A percentile compares a stretch with the other conserved stretches of the same genome.
phyloP scores from a whole-genome alignment of 495 filamentous ascomycete species.

The Poronia punctata region DNA sequence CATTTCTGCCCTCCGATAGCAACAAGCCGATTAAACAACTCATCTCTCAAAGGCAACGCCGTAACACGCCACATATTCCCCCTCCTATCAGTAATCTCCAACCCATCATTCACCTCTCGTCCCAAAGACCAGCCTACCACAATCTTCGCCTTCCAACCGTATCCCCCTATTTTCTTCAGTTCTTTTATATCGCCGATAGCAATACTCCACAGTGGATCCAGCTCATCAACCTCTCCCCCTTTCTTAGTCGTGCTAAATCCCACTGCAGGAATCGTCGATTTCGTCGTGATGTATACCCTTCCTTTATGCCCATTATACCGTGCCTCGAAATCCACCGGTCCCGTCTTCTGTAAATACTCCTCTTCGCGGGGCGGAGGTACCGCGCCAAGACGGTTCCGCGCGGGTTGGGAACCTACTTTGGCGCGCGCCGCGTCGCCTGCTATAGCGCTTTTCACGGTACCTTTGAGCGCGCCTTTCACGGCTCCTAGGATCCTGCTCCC shows the following conservation, averaged over 20 bases:
- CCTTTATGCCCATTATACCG: slow-evolving; percentile 68
- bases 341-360: slow-evolving; percentile 41
- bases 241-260: slow-evolving; percentile 43
- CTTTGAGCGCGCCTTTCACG: slow-evolving; percentile 59
- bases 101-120: slow-evolving; percentile 69
- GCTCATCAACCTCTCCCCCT: slow-evolving; percentile 47
- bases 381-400: slow-evolving; percentile 65
- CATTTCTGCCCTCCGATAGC: slow-evolving; percentile 83
- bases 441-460: slow-evolving; percentile 59
- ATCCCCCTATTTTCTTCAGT: slow-evolving; percentile 73
- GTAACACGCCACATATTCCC: slow-evolving; percentile 57
- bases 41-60: slow-evolving; percentile 66
- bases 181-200: slow-evolving; percentile 51
- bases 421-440: slow-evolving; percentile 64
- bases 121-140: slow-evolving; percentile 77
- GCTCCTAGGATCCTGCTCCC: slow-evolving; percentile 54
- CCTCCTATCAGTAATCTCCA: slow-evolving; percentile 56
- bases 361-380: slow-evolving; percentile 44
- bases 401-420: slow-evolving; percentile 55
- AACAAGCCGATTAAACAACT: slow-evolving; percentile 79
- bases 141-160: slow-evolving; percentile 85
- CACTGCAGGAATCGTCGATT: slow-evolving; percentile 51
- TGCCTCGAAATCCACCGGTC: slow-evolving; percentile 69
- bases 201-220: slow-evolving; percentile 49
- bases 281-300: slow-evolving; percentile 59